phyloP scores from a whole-genome alignment of 2,329 filamentous ascomycete species.

The Sphaerulina populicola region DNA sequence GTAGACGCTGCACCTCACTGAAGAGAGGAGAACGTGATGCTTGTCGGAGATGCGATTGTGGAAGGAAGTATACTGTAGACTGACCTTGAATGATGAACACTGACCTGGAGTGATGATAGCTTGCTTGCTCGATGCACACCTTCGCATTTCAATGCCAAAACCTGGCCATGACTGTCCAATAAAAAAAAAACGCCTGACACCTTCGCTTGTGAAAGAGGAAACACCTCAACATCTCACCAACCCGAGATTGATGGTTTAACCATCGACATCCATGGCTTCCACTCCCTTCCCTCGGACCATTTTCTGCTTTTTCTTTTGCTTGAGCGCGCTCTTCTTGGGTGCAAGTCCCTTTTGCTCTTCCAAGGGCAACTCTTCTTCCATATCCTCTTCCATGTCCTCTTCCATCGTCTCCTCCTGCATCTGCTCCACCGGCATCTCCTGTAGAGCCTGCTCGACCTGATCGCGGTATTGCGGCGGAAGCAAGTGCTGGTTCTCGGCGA shows the following conservation, averaged over 20 bases:
- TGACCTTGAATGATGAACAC: background rate
- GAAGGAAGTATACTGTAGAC: background rate
- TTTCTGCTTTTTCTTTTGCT: constrained; percentile 42
- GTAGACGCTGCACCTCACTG: constrained; percentile 6
- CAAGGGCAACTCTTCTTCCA: constrained; percentile 42
- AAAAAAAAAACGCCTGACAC: constrained; percentile 7
- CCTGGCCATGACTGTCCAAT: background rate
- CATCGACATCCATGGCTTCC: constrained; percentile 37
- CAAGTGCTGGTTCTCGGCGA: constrained; percentile 86
- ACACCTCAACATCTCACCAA: background rate
- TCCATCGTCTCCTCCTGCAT: constrained; percentile 37
- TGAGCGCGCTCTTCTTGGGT: constrained; percentile 31
- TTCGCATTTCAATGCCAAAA: too few relatives aligned
- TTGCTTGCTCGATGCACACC: background rate
- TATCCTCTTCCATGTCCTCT: constrained; percentile 51
- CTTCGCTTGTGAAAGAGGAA: constrained; percentile 4
- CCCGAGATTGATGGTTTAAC: constrained; percentile 16
- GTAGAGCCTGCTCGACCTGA: constrained; percentile 45
- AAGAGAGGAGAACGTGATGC: constrained; percentile 7
- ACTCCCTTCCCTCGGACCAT: constrained; percentile 39
- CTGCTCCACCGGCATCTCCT: constrained; percentile 46
- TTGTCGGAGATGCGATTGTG: background rate
- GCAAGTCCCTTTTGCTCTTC: constrained; percentile 32
- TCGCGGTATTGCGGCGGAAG: constrained; percentile 53
- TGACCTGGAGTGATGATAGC: background rate